A percentile compares a stretch with the other conserved stretches of the same genome.
Conservation (phyloP, 1,139 yeast species). For the Pichia sp. region DNA sequence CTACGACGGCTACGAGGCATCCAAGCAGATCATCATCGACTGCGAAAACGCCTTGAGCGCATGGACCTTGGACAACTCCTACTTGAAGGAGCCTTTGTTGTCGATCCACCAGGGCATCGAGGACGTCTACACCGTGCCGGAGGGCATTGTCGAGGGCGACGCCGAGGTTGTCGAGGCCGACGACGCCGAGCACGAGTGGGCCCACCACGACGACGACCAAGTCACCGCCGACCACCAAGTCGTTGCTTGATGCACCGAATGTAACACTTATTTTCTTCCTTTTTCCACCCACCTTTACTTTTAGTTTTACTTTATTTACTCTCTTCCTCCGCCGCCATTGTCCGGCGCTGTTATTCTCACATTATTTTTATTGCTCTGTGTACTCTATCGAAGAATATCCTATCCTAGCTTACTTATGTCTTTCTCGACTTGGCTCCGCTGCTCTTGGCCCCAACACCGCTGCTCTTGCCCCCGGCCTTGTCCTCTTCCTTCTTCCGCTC, state of each 20-base stretch:
- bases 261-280: slow-evolving; percentile 1
- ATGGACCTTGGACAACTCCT: slow-evolving; percentile 96
- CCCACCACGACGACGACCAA: slow-evolving; percentile 25
- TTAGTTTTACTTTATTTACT: background rate
- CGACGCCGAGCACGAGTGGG: slow-evolving; percentile 30
- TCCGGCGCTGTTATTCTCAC: background rate
- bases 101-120: slow-evolving; percentile 71
- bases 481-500: background rate
- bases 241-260: slow-evolving; percentile 7
- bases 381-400: background rate
- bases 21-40: slow-evolving; percentile 95
- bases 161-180: slow-evolving; percentile 10
- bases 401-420: background rate
- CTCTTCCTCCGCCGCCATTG: background rate
- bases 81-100: slow-evolving; percentile 82
- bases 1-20: slow-evolving; percentile 96
- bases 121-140: slow-evolving; percentile 51
- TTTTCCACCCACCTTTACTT: background rate
- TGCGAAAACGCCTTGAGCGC: slow-evolving; percentile 93
- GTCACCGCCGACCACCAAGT: slow-evolving; percentile 12
- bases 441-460: background rate
- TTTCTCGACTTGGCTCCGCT: background rate
- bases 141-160: slow-evolving; percentile 24
- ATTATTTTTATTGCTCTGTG: slow-evolving; percentile 3
- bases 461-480: background rate